Percentiles rank a stretch among this genome's conserved stretches.
phyloP scores from a whole-genome alignment of 306 rosid species.

The Glycine latifolia region DNA sequence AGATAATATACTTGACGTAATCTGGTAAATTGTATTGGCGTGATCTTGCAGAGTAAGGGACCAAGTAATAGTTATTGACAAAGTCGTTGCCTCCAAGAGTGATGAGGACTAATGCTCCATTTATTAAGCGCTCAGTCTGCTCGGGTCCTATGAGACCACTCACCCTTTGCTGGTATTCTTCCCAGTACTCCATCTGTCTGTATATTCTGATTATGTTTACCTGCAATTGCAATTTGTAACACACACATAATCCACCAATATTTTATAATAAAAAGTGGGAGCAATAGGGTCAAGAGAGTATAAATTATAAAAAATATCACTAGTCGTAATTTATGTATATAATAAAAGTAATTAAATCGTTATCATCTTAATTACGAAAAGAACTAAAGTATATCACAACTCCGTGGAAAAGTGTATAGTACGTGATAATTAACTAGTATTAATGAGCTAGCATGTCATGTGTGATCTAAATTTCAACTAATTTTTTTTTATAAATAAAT shows the following conservation, averaged over 20 bases:
- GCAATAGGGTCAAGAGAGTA: neutral
- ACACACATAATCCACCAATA: neutral
- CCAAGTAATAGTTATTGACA: conserved; percentile 81
- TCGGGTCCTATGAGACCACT: conserved; percentile 59
- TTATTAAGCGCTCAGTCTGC: conserved; percentile 51
- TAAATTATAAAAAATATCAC: neutral
- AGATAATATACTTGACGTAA: conserved; percentile 64
- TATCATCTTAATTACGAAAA: neutral
- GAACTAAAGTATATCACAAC: no score
- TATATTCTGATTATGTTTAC: conserved; percentile 71
- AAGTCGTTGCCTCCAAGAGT: conserved; percentile 91
- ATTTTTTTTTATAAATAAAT: no score
- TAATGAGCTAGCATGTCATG: neutral
- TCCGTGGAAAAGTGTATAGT: neutral
- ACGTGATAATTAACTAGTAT: neutral
- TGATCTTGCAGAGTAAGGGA: conserved; percentile 83
- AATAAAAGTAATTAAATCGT: neutral
- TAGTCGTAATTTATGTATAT: neutral
- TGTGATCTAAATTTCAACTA: no score
- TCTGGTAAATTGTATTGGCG: conserved; percentile 68
- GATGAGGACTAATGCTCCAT: conserved; percentile 61
- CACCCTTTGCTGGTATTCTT: conserved; percentile 67
- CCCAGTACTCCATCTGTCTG: conserved; percentile 61
- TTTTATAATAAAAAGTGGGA: neutral
- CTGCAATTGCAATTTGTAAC: conserved; percentile 45